phyloP scores from a whole-genome alignment of 169 alveolate species.

The Cryptosporidium muris region DNA sequence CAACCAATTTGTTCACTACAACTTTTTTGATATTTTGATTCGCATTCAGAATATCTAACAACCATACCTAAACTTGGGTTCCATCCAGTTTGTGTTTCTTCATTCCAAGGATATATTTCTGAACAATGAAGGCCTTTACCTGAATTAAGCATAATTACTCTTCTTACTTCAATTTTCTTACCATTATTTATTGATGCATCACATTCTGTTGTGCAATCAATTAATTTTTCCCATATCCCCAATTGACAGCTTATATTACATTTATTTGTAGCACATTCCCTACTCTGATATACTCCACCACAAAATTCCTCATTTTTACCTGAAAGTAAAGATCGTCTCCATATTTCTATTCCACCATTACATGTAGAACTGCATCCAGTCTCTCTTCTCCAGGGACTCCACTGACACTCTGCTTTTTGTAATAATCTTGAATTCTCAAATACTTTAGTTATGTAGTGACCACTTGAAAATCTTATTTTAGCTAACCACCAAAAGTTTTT shows the following conservation, averaged over 20 bases:
- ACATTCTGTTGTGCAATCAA: slow-evolving; percentile 44
- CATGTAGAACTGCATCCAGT: slow-evolving; percentile 70
- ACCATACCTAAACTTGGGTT: slow-evolving; percentile 51
- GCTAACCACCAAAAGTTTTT: slow-evolving; percentile 70
- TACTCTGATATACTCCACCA: slow-evolving; percentile 68
- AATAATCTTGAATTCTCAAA: slow-evolving; percentile 54
- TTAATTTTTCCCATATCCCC: slow-evolving; percentile 66
- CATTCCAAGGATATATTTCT: slow-evolving; percentile 57
- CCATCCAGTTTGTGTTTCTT: slow-evolving; percentile 56
- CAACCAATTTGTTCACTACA: slow-evolving; percentile 53
- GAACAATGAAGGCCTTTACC: slow-evolving; percentile 64
- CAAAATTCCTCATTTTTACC: slow-evolving; percentile 58
- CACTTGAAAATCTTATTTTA: slow-evolving; percentile 57
- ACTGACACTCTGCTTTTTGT: slow-evolving; percentile 50
- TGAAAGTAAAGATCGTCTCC: slow-evolving; percentile 66
- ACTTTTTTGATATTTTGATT: slow-evolving; percentile 14
- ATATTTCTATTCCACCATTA: slow-evolving; percentile 59
- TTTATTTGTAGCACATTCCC: slow-evolving; percentile 56
- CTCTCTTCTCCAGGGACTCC: slow-evolving; percentile 72
- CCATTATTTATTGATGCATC: slow-evolving; percentile 48
- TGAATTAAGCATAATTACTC: slow-evolving; percentile 27
- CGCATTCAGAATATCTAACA: slow-evolving; percentile 43
- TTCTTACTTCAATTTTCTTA: slow-evolving; percentile 56
- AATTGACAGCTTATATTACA: slow-evolving; percentile 68
- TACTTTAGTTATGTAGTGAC: slow-evolving; percentile 61